Evolutionary conservation across 192 early-diverging fungal species (phyloP), one percentile per base, ranked within the genome.

Genomic region (Backusella liffmaniae): DNA sequence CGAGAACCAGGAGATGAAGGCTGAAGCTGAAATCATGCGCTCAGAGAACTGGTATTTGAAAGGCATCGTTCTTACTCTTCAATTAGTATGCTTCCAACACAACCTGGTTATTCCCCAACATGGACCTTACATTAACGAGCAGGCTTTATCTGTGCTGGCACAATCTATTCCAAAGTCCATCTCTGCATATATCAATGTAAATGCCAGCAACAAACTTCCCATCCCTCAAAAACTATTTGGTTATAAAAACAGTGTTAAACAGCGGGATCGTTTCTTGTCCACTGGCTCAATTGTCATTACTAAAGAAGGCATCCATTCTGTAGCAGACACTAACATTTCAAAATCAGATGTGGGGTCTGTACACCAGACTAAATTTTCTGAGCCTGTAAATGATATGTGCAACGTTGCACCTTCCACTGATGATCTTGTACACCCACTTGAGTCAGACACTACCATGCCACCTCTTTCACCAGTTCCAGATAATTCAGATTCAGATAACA

Each of bases 1-100:
- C 26, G 86, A 86, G 62, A 81, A 78, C 32, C 73, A 84, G 23
- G 77, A 87, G 37, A 77, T 84, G 70, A 83, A 82, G 67, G 66
- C 72, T 34, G 83, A 83, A 16, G 79, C 77, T 44, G 87, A 87
- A 59, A 78, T 78, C 16, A 74, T 85, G 30, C 74, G 82, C 21
- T 77, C 72, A 41, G 87, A 90, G 66, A 88, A 85, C 46, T 83
- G 78, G 66, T 88, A 87, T 35, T 74, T 84, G 59, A 88, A 86
- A 62, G 84, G 84, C 16, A 78, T 87, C 16, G 80, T 84, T 23
- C 73, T 85, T 2, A 82, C 79, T 7, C 82, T 87, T 10, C 80
- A 81, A 51, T 44, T 81, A 32, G 80, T 81, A 9, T 78, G 77
- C 32, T 78, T 73, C 49, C 71, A 78, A 16, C 59, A 78, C 66